Percentiles rank a stretch among this genome's conserved stretches.
Conservation (phyloP, 169 alveolate genomes). For the Neospora caninum region DNA sequence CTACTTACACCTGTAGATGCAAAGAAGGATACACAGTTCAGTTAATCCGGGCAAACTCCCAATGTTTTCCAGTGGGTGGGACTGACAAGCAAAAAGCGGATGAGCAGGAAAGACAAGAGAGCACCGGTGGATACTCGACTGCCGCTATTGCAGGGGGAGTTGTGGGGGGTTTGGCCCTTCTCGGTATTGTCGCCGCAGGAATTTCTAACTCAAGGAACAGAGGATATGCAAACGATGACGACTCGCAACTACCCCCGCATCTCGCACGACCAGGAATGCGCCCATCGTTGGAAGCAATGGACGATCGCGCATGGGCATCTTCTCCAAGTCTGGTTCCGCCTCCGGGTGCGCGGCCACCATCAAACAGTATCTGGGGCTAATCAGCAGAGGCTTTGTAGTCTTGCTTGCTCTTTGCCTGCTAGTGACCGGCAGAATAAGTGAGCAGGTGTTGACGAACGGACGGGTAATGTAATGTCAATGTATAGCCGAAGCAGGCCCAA, state of each 20-base stretch:
- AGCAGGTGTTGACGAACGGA: no score
- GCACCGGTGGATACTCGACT: background rate
- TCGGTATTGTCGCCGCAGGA: background rate
- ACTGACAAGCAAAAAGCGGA: background rate
- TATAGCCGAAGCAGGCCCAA: no score
- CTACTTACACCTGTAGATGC: background rate
- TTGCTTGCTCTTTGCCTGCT: no score
- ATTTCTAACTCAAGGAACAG: background rate
- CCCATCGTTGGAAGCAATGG: background rate
- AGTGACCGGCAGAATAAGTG: no score
- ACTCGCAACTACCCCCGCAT: background rate
- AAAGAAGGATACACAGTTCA: slow-evolving; percentile 16
- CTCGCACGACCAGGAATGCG: background rate
- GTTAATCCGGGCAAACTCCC: background rate
- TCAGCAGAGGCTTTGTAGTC: no score
- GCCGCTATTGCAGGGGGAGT: background rate
- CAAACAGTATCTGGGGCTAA: no score
- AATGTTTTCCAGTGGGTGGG: background rate
- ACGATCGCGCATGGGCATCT: background rate
- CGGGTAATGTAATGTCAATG: no score
- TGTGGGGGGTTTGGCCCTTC: background rate
- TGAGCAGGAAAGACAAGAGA: background rate
- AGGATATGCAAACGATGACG: background rate
- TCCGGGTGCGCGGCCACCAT: background rate
- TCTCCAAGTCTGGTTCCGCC: background rate